A percentile compares a stretch with the other conserved stretches of the same genome.
Evolutionary conservation across 306 rosid species (phyloP).

Genomic region (Cicer yamashitae): DNA sequence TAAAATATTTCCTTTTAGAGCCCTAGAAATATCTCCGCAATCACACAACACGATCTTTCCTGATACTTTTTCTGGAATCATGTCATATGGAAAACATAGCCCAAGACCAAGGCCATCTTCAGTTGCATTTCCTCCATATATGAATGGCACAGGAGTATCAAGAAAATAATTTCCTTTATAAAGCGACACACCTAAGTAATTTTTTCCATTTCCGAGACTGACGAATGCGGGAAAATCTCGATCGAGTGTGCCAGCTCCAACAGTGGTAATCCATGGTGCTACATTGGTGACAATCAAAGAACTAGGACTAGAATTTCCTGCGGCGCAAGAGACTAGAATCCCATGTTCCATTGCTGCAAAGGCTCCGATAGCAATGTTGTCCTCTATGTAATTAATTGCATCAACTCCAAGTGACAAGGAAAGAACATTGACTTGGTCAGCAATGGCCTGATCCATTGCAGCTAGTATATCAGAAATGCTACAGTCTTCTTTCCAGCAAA

Average conservation of each 20-base stretch:
- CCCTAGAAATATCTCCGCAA: constrained; percentile 59
- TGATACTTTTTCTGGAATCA: constrained; percentile 63
- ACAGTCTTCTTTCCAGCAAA: constrained; percentile 69
- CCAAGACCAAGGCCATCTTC: constrained; percentile 37
- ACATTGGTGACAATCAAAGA: constrained; percentile 50
- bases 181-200: constrained; percentile 69
- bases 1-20: constrained; percentile 67
- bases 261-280: constrained; percentile 94
- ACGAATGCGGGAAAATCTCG: constrained; percentile 78
- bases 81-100: constrained; percentile 58
- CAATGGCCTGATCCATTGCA: constrained; percentile 75
- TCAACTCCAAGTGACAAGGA: constrained; percentile 79
- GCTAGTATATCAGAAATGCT: constrained; percentile 65
- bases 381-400: constrained; percentile 52
- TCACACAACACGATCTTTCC: constrained; percentile 85
- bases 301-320: constrained; percentile 76
- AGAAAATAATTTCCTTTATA: constrained; percentile 49
- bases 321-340: constrained; percentile 68
- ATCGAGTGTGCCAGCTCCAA: constrained; percentile 91
- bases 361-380: constrained; percentile 69
- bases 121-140: constrained; percentile 67
- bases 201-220: constrained; percentile 70
- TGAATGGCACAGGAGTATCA: constrained; percentile 42
- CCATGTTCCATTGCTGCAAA: constrained; percentile 87
- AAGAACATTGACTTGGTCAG: constrained; percentile 68